phyloP scores from a whole-genome alignment of 1,284 basidiomycete species.

The Sphagnurus paluster region DNA sequence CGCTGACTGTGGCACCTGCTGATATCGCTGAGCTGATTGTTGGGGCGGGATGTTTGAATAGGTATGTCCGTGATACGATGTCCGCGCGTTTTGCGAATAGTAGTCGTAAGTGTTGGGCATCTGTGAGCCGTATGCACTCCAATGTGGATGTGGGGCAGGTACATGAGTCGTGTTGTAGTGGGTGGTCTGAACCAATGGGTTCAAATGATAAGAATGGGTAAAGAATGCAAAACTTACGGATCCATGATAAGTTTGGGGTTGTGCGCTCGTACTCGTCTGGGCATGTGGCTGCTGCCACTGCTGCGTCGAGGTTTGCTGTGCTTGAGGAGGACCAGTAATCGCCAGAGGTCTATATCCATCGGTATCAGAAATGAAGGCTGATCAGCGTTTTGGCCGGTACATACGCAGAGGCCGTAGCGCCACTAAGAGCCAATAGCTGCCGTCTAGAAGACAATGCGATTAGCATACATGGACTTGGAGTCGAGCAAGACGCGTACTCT shows the following conservation, averaged over 20 bases:
- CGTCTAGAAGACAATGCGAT: slow-evolving; percentile 8
- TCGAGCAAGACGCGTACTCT: slow-evolving; percentile 26
- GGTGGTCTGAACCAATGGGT: too few relatives aligned
- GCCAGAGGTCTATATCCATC: slow-evolving; percentile 2
- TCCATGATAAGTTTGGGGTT: not conserved
- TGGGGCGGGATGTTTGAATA: not conserved
- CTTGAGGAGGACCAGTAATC: slow-evolving; percentile 6
- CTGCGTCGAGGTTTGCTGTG: not conserved
- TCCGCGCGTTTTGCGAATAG: not conserved
- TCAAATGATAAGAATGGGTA: too few relatives aligned
- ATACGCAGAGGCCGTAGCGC: slow-evolving; percentile 5
- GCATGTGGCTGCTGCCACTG: not conserved
- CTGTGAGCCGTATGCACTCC: not conserved
- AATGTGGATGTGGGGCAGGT: not conserved
- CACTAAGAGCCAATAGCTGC: slow-evolving; percentile 8
- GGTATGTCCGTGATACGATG: not conserved
- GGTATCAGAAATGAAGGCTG: not conserved
- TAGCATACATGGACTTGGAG: not conserved
- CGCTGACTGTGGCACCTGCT: not conserved
- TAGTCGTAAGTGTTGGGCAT: not conserved
- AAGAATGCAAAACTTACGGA: not conserved
- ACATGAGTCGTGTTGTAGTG: too few relatives aligned
- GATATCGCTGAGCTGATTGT: not conserved
- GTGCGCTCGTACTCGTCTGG: not conserved
- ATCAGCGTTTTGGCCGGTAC: not conserved